Conservation (phyloP, 805 yeast genomes). For the Lachancea dasiensis region DNA sequence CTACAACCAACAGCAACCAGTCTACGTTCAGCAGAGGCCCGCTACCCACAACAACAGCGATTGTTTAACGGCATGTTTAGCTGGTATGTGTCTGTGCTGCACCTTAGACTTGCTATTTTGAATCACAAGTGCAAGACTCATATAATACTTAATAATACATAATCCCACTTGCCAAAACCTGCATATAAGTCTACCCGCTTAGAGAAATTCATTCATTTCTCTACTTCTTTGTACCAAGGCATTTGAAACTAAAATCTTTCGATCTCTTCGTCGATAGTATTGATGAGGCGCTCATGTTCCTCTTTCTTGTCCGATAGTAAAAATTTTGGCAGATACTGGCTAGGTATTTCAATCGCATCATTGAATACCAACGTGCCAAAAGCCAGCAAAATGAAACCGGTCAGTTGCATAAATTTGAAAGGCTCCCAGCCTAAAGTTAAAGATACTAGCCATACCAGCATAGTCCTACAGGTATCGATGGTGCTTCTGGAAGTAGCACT, state of each 20-base stretch:
- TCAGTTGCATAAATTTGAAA: constrained; percentile 53
- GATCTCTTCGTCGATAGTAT: constrained; percentile 38
- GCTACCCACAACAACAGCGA: constrained; percentile 34
- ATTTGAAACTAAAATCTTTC: constrained; percentile 29
- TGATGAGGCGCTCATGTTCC: constrained; percentile 26
- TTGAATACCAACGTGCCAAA: constrained; percentile 71
- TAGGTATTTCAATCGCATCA: constrained; percentile 51
- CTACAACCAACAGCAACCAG: constrained; percentile 45
- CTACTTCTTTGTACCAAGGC: no score
- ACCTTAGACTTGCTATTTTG: constrained; percentile 47
- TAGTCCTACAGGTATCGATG: constrained; percentile 69
- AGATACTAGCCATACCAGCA: constrained; percentile 71
- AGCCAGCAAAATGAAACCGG: constrained; percentile 59
- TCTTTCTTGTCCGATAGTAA: constrained; percentile 32
- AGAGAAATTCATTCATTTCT: no score
- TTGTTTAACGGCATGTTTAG: constrained; percentile 49
- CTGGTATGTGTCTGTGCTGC: constrained; percentile 51
- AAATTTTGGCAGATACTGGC: constrained; percentile 43
- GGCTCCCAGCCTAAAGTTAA: constrained; percentile 69
- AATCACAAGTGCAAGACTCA: constrained; percentile 3
- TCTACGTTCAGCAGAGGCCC: constrained; percentile 47
- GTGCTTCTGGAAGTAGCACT: constrained; percentile 78
- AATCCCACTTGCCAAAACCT: no score
- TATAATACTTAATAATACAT: no score
- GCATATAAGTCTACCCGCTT: no score